A percentile compares a stretch with the other conserved stretches of the same genome.
These are phyloP conservation scores for Penicillium desertorum DNA, from an alignment of 495 filamentous ascomycete species.

Conservation along the genomic window DNA sequence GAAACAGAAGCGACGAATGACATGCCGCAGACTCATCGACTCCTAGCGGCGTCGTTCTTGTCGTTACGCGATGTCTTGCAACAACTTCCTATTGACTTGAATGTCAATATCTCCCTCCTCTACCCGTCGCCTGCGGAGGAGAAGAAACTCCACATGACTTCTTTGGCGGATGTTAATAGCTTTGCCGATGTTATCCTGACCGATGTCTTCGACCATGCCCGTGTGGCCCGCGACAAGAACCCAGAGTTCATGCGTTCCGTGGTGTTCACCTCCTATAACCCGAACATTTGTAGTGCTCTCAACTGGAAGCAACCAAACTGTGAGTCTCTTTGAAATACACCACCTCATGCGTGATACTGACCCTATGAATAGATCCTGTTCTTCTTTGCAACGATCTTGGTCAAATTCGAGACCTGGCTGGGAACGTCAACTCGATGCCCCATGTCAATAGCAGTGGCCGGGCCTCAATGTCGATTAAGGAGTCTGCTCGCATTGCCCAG, in stretches of 20 bases:
- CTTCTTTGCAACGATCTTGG: constrained; percentile 93
- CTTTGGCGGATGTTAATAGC: constrained; percentile 77
- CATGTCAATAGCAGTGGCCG: constrained; percentile 63
- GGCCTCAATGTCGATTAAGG: constrained; percentile 81
- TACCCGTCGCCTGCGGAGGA: constrained; percentile 78
- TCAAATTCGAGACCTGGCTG: constrained; percentile 47
- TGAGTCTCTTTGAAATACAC: constrained; percentile 38
- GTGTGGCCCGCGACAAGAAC: constrained; percentile 65
- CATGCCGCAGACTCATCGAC: constrained; percentile 63
- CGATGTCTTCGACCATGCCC: constrained; percentile 88
- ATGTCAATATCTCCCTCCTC: constrained; percentile 83
- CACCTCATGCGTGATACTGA: constrained; percentile 6
- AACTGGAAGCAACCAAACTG: constrained; percentile 99
- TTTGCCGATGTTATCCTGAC: constrained; percentile 81
- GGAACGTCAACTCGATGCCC: constrained; percentile 39
- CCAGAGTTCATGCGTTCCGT: constrained; percentile 75
- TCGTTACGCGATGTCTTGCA: constrained; percentile 72
- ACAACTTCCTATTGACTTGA: constrained; percentile 70
- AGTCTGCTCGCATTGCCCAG: constrained; percentile 88
- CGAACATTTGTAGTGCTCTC: constrained; percentile 82
- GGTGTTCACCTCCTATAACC: constrained; percentile 89
- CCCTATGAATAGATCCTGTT: constrained; percentile 66
- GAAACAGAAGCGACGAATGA: constrained; percentile 48
- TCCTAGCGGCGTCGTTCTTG: constrained; percentile 71
- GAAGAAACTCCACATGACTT: constrained; percentile 60